Evolutionary conservation across 2,329 filamentous ascomycete species (phyloP).

Genomic region (Huntiella bhutanensis): DNA sequence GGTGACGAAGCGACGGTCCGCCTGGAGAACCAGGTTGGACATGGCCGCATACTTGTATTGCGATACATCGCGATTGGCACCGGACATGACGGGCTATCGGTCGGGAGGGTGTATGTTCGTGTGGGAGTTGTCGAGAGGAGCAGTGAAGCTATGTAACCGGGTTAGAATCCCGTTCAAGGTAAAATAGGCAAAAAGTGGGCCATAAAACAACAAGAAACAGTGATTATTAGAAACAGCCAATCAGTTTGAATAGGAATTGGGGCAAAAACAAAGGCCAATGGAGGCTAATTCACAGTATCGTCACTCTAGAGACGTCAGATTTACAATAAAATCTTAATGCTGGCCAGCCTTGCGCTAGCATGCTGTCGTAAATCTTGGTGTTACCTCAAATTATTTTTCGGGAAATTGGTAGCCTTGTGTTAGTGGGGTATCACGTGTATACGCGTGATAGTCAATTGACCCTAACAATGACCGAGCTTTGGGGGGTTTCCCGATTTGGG

Average conservation of each 20-base stretch:
- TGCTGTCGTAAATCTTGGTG: slow-evolving; percentile 7
- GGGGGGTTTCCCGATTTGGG: background rate
- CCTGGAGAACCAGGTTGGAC: slow-evolving; percentile 99
- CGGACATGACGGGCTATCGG: slow-evolving; percentile 39
- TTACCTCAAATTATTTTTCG: slow-evolving; percentile 11
- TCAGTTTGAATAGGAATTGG: background rate
- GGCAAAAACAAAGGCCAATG: slow-evolving; percentile 7
- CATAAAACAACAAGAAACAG: slow-evolving; percentile 8
- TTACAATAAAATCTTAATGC: slow-evolving; percentile 2
- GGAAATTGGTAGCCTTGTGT: slow-evolving; percentile 10
- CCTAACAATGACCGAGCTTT: background rate
- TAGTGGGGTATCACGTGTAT: slow-evolving; percentile 7
- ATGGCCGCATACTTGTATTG: slow-evolving; percentile 99
- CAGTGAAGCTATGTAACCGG: slow-evolving; percentile 5
- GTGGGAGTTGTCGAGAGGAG: slow-evolving; percentile 2
- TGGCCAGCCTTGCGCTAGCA: slow-evolving; percentile 9
- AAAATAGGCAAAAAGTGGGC: slow-evolving; percentile 1
- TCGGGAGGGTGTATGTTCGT: background rate
- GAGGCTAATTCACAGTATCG: slow-evolving; percentile 1
- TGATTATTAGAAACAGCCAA: background rate
- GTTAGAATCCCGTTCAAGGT: slow-evolving; percentile 7
- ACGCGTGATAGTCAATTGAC: slow-evolving; percentile 1
- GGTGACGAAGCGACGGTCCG: slow-evolving; percentile 87
- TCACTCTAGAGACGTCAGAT: background rate
- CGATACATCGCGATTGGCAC: slow-evolving; percentile 63